Conservation (phyloP, 225 moss, liverwort and hornwort genomes). For the Ulota crispa region DNA sequence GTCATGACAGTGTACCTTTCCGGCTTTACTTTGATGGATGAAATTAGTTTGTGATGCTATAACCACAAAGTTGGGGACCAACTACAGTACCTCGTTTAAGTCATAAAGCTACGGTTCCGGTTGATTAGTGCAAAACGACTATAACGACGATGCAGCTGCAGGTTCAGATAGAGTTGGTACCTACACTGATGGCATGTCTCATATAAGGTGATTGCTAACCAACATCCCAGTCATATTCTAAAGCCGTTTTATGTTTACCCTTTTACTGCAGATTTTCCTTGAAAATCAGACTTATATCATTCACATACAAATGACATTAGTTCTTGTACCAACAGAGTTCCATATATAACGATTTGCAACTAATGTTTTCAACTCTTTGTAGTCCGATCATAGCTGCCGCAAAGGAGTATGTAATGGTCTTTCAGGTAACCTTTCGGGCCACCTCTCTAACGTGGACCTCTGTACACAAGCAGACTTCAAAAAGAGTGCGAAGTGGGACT, state of each 20-base stretch:
- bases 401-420: slow-evolving; percentile 16
- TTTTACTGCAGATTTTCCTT: background rate
- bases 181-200: background rate
- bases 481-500: slow-evolving; percentile 14
- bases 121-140: background rate
- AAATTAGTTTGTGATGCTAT: slow-evolving; percentile 15
- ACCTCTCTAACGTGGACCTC: background rate
- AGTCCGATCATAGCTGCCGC: slow-evolving; percentile 21
- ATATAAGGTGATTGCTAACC: slow-evolving; percentile 2
- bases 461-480: slow-evolving; percentile 20
- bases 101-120: background rate
- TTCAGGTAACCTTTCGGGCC: slow-evolving; percentile 5
- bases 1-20: background rate
- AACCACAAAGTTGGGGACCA: background rate
- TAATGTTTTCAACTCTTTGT: background rate
- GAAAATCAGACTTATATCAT: slow-evolving; percentile 15
- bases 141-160: background rate
- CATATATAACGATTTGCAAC: slow-evolving; percentile 14
- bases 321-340: slow-evolving; percentile 20
- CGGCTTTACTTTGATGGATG: background rate
- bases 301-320: slow-evolving; percentile 12
- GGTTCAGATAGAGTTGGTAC: background rate
- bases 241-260: slow-evolving; percentile 1
- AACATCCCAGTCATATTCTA: background rate
- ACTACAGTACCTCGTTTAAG: background rate